phyloP scores from a whole-genome alignment of 2,329 filamentous ascomycete species.

The Botrytis galanthina region DNA sequence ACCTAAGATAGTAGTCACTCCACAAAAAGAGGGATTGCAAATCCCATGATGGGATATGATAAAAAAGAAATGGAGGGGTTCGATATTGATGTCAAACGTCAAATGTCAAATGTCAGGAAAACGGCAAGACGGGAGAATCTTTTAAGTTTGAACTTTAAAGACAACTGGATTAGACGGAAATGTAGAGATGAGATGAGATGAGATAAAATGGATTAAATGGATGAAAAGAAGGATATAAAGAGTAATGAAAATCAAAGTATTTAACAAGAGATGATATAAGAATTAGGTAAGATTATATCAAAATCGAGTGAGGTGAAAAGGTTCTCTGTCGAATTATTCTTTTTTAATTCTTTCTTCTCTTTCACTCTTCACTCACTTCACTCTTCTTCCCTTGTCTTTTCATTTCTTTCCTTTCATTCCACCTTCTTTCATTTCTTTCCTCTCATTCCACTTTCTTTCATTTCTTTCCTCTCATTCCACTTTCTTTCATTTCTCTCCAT shows the following conservation, averaged over 20 bases:
- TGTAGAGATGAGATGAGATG: neutral
- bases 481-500: neutral
- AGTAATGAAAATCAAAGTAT: neutral
- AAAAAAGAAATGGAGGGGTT: neutral
- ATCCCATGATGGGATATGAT: neutral
- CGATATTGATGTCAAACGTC: neutral
- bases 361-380: neutral
- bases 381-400: neutral
- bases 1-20: neutral
- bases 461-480: neutral
- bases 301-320: neutral
- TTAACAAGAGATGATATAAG: neutral
- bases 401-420: neutral
- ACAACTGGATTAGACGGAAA: neutral
- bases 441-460: neutral
- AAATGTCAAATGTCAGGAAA: neutral
- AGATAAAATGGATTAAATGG: rapidly evolving
- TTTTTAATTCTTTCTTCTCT: neutral
- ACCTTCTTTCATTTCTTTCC: neutral
- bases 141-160: neutral
- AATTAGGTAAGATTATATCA: neutral
- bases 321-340: too few relatives aligned
- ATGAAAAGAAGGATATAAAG: neutral
- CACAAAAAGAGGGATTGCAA: neutral
- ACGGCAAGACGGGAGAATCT: neutral